Conservation (phyloP, 208 protist species). For the Crithidia bombi region DNA sequence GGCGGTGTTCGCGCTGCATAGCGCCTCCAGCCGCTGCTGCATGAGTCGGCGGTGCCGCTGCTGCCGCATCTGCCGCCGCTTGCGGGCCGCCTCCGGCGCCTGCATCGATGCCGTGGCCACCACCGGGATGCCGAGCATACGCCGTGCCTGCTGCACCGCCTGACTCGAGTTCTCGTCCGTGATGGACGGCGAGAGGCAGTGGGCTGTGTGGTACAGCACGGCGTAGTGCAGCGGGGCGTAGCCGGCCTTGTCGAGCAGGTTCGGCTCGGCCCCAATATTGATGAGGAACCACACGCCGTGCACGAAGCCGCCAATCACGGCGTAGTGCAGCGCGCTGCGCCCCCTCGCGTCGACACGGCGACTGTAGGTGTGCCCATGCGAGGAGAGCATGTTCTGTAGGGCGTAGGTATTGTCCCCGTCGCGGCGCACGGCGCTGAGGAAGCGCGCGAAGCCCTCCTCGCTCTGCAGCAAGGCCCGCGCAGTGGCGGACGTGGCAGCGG, state of each 20-base stretch:
- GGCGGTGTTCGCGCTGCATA: background rate
- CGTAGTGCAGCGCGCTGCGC: slow-evolving; percentile 41
- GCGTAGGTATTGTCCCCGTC: slow-evolving; percentile 39
- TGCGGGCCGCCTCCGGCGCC: slow-evolving; percentile 16
- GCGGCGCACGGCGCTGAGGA: slow-evolving; percentile 33
- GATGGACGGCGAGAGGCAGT: slow-evolving; percentile 14
- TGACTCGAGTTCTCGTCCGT: slow-evolving; percentile 19
- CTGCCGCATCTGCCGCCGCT: slow-evolving; percentile 25
- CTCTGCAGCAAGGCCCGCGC: slow-evolving; percentile 22
- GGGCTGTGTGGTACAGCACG: slow-evolving; percentile 30
- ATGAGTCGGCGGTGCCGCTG: slow-evolving; percentile 11
- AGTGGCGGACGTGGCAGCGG: slow-evolving; percentile 1
- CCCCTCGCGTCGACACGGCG: slow-evolving; percentile 31
- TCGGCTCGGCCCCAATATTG: slow-evolving; percentile 40
- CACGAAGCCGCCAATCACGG: slow-evolving; percentile 36
- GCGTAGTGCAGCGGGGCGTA: slow-evolving; percentile 53
- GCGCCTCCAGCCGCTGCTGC: slow-evolving; percentile 18
- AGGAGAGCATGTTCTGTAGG: slow-evolving; percentile 27
- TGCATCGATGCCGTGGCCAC: slow-evolving; percentile 21
- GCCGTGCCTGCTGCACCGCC: slow-evolving; percentile 18
- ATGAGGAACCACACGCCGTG: slow-evolving; percentile 34
- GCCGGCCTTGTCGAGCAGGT: slow-evolving; percentile 39
- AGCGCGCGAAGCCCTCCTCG: slow-evolving; percentile 32
- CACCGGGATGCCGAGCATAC: slow-evolving; percentile 26
- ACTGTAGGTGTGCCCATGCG: slow-evolving; percentile 24